Base-by-base conservation (phyloP, 1,284 basidiomycete species). In the Ganoderma meredithae region DNA sequence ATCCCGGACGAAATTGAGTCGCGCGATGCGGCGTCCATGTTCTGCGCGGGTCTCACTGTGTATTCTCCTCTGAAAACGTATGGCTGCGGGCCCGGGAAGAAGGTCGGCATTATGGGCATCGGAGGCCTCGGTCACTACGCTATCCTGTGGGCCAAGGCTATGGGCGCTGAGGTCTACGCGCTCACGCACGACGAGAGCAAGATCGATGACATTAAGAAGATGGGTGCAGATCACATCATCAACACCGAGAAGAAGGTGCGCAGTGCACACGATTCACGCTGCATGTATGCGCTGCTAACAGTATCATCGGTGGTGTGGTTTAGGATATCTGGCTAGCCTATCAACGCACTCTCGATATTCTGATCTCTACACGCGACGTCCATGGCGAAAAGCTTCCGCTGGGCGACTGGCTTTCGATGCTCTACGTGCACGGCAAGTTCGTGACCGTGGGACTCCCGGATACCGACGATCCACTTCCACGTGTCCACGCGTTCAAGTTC, bases 21-120 rank as follows among this genome's bases (percentile, higher is more conserved):
- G 2, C 85, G 85, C 66, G 79, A 88, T 68, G 89, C 80, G 13
- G 81, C 81, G 0, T 82, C 85, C 8, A 85, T 88, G 85, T 77
- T 90, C 40, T 92, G 90, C 75, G 90, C 83, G 5, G 91, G 91
- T 61, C 78, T 92, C 27, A 92, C 91, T 9, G 85, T 89, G 52
- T 92, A 83, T 81, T 89, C 88, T 0, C 90, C 91, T 2, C 80
- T 93, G 8, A 83, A 86, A 62, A 82, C 87, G 58, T 86, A 90
- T 78, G 86, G 87, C 44, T 83, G 84, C 65, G 89, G 88, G 0
- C 84, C 88, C 4, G 90, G 90, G 27, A 89, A 88, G 81, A 86
- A 85, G 69, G 89, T 93, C 67, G 91, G 88, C 47, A 81, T 93
- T 62, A 81, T 90, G 73, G 90, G 91, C 55, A 84, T 90, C 58